These are phyloP conservation scores for Claviceps humidiphila DNA, from an alignment of 2,329 filamentous ascomycete genomes.

Conservation along the genomic window DNA sequence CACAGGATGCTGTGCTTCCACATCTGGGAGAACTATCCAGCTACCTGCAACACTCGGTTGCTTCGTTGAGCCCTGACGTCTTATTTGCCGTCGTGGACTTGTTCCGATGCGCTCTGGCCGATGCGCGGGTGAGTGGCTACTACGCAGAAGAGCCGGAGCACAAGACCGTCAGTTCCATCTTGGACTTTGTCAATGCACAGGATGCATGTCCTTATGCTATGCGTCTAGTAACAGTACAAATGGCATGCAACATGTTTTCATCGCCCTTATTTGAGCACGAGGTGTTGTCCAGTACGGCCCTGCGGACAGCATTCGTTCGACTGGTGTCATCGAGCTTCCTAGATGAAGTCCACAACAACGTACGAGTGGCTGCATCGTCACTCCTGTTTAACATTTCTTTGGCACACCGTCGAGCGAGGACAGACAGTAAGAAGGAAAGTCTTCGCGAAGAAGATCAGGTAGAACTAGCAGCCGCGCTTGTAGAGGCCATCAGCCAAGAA, in stretches of 20 bases:
- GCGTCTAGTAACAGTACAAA: conserved; percentile 69
- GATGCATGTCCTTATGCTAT: conserved; percentile 62
- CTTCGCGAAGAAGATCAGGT: conserved; percentile 61
- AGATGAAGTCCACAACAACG: conserved; percentile 58
- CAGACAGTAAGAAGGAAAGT: conserved; percentile 40
- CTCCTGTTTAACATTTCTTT: conserved; percentile 72
- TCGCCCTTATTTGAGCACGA: conserved; percentile 56
- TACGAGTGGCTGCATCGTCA: conserved; percentile 70
- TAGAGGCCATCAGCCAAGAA: conserved; percentile 57
- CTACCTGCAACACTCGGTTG: conserved; percentile 44
- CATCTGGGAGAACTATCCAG: conserved; percentile 51
- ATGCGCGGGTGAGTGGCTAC: conserved; percentile 66
- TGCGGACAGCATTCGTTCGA: conserved; percentile 48
- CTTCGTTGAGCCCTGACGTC: conserved; percentile 44
- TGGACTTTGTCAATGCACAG: conserved; percentile 44
- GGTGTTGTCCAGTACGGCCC: conserved; percentile 36
- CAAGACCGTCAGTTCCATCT: conserved; percentile 46
- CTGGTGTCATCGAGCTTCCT: conserved; percentile 68
- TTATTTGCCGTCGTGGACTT: conserved; percentile 81
- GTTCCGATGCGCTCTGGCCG: conserved; percentile 62
- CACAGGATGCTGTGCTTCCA: conserved; percentile 56
- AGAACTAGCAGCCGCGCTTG: conserved; percentile 65
- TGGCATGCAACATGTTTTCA: conserved; percentile 74
- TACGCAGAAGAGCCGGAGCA: conserved; percentile 65
- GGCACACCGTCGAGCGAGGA: conserved; percentile 52